Base-by-base conservation (phyloP, 2,329 filamentous ascomycete species). In the Aspergillus bombycis region DNA sequence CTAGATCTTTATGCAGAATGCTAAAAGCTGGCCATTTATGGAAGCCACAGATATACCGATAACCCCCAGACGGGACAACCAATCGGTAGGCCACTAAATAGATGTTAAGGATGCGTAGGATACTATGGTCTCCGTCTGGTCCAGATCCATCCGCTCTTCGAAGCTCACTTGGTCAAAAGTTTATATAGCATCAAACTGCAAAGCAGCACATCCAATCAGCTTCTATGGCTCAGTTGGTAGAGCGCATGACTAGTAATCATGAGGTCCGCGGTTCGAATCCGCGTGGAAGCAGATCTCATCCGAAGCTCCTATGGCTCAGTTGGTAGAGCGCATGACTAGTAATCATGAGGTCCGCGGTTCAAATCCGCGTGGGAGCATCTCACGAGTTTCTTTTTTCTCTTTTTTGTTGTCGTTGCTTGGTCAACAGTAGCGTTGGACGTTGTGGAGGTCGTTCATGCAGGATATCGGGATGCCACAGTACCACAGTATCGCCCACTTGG, bases 201-300 rank as follows among this genome's bases (percentile, higher is more conserved):
- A 9, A 30, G 26, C 16, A 28, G 23, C 23, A 32, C 30, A 54
- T 12, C 52, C 19, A 54, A 54, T 54, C 52, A 54, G 30, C 52
- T 54, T 32, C 28, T 54, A 54, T 54, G 30, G 30, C 30, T 54
- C 52, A 54, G 50, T 54, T 36, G 28, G 50, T 54, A 54, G 50
- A 54, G 50, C 50, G 50, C 30, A 23, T 54, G 50, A 54, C 50
- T 54, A 54, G 30, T 54, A 54, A 34, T 54, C 30, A 54, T 34
- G 55, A 58, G 55, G 60, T 58, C 60, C 32, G 54, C 54, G 53
- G 60, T 62, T 62, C 60, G 36, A 62, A 58, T 62, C 54, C 43
- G 45, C 54, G 43, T 52, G 60, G 34, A 38, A 52, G 60, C 60
- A 62, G 41, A 26, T n/a, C 50, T 41, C 14, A 57, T 62, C 38